Conservation (phyloP, 768 basidiomycete genomes). For the Panellus pusillus region DNA sequence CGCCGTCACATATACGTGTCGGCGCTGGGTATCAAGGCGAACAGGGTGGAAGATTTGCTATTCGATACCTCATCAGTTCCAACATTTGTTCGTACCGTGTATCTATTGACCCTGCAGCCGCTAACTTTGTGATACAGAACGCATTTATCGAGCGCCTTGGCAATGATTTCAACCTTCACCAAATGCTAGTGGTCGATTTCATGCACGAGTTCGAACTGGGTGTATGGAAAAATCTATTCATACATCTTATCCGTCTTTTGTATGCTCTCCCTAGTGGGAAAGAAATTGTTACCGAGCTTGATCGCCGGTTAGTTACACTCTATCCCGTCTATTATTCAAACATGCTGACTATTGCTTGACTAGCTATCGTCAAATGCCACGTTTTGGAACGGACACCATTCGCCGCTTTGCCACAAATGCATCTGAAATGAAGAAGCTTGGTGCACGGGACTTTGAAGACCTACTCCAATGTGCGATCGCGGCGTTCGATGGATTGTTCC, state of each 20-base stretch:
- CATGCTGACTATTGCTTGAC: background rate
- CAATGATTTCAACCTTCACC: slow-evolving; percentile 26
- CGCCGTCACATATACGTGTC: slow-evolving; percentile 2
- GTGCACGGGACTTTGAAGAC: slow-evolving; percentile 34
- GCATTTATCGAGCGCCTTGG: slow-evolving; percentile 30
- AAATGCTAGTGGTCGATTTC: slow-evolving; percentile 32
- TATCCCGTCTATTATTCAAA: background rate
- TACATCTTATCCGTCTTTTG: slow-evolving; percentile 36
- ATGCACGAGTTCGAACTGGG: slow-evolving; percentile 41
- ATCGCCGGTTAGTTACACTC: slow-evolving; percentile 23
- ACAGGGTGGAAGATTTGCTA: slow-evolving; percentile 3
- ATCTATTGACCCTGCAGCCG: background rate
- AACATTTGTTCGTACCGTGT: slow-evolving; percentile 1
- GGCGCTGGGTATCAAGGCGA: background rate
- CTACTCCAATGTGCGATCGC: slow-evolving; percentile 36
- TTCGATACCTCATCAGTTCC: slow-evolving; percentile 11
- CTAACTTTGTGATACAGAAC: slow-evolving; percentile 27
- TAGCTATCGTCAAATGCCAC: slow-evolving; percentile 21
- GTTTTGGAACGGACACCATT: slow-evolving; percentile 26
- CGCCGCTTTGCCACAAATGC: slow-evolving; percentile 26
- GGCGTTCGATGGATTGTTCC: slow-evolving; percentile 33
- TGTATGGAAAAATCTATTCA: slow-evolving; percentile 35
- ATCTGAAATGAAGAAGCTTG: slow-evolving; percentile 27
- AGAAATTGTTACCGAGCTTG: slow-evolving; percentile 22
- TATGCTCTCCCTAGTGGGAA: slow-evolving; percentile 19